Base-by-base conservation (phyloP, 441 rosid species). In the Arabidopsis lyrata region DNA sequence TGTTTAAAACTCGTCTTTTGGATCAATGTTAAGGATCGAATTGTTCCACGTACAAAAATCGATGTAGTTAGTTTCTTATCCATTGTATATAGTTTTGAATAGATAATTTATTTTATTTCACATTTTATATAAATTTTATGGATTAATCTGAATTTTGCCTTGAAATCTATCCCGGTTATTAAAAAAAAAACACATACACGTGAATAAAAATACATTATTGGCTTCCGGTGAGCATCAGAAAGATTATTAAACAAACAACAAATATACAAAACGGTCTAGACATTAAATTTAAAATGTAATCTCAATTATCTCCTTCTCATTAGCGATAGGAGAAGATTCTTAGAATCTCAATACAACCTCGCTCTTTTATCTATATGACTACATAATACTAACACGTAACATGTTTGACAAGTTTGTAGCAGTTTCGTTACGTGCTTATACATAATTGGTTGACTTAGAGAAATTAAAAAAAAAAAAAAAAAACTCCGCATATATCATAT, bases 241-340 rank as follows among this genome's bases (percentile, higher is more conserved):
- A 60, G 20, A 60, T 60, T 31, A 24, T 70, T 14, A 15, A 41
- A 62, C 29, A 66, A 53, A 62, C 2, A 55, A 53, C 22, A 68
- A 48, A n/a, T 75, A 76, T 56, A 63, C 63, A 53, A 68, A 47
- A 59, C 11, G 13, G 20, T 49, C 1, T 52, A 52, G 32, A 22
- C 64, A 62, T 62, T 54, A 35, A 52, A 68, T 47, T 36, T 15
- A 27, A 61, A 62, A 63, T 47, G 64, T 48, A 62, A 66, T 56
- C 32, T 63, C 66, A 38, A 47, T 56, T 55, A 70, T 35, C 80
- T 76, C 76, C 71, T 68, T 54, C 79, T 57, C 72, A 56, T 70
- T 70, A 64, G 72, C 35, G 68, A 65, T 58, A 50, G 72, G 63
- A 77, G 73, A 65, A 77, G 80, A 71, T 71, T 77, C 80, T 65